Evolutionary conservation across 2,329 filamentous ascomycete species (phyloP), one percentile per base, ranked within the genome.

Genomic region (Hymenoscyphus fructigenus): DNA sequence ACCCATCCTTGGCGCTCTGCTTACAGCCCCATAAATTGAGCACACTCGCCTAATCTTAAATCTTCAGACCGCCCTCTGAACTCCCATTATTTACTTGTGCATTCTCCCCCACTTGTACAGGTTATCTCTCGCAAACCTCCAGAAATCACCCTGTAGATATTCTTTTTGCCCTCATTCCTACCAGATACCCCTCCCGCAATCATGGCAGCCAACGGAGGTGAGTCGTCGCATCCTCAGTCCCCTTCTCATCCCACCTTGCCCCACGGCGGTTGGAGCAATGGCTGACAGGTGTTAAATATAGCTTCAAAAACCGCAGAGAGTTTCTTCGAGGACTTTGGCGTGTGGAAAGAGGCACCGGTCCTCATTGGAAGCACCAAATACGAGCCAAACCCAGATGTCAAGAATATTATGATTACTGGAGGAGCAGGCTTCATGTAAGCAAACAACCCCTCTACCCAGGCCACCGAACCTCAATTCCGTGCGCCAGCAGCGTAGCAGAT

Each of bases 341-440:
- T 91, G 66, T 93, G 90, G 89, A 87, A 87, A 72, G 83, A 88
- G 59, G 90, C 91, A 1, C 90, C 91, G 20, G 75, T 92, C 32
- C 80, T 93, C 62, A 88, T 76, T 12, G 91, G 91, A 41, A 87
- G 83, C 69, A 91, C 89, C 66, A 87, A 85, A 69, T 93, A 90
- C 70, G 85, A 88, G 73, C 87, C 90, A 55, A 80, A 88, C 5
- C 80, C 83, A 28, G 87, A 90, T 76, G 87, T 91, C 62, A 89
- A 86, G 77, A 93, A 92, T 74, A 93, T 94, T 72, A 88, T 94
- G 84, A 85, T 95, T 68, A 94, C 91, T 23, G 91, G 91, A 59
- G 91, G 91, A 62, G 91, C 91, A 67, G 91, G 91, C 71, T 95
- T 95, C 81, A 93, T 94, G 90, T 92, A 81, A 77, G 88, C 78